Evolutionary conservation across 2,329 filamentous ascomycete species (phyloP), one percentile per base, ranked within the genome.

Genomic region (Dendrostoma leiphaemia): DNA sequence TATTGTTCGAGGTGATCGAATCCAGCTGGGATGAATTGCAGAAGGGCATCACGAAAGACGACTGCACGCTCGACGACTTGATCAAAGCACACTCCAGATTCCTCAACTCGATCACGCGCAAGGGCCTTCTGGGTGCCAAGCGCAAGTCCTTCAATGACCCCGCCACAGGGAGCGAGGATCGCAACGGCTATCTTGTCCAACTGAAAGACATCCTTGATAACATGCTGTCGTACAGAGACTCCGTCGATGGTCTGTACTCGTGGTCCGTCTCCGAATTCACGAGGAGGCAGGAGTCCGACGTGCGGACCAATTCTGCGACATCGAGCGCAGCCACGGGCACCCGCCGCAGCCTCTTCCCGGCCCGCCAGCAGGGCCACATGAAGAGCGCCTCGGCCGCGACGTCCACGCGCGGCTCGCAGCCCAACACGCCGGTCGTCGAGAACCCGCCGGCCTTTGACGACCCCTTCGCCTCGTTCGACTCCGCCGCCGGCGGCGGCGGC

Each of bases 1-100:
- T 99, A 62, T 80, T 99, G 9, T 99, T 97, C 66, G 94, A 99
- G 71, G 94, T 99, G 62, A 97, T 99, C 63, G 94, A 99, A 70
- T 88, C 90, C 32, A 94, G 90, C 46, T 99, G 94, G 95, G 89
- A 90, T 58, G 88, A 93, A 66, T 81, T 99, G 2, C 90, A 97
- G 69, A 82, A 84, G 26, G 88, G 89, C 29, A 87, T 97, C 58
- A 84, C 82, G 52, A 91, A 89, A 67, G 90, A 93, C 13, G 89
- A 90, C 61, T 92, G 88, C 66, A 99, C 94, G 0, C 82, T 99
- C 10, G 95, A 99, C 73, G 94, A 97, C 65, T 80, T 99, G 51
- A 97, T 99, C 67, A 82, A 87, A 61, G 93, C 94, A 1, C 94
- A 99, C 71, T 90, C 88, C 15, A 86, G 84, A 50, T 99, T 97